A percentile compares a stretch with the other conserved stretches of the same genome.
Evolutionary conservation across 2,329 filamentous ascomycete genomes (phyloP).

Genomic region (Pyricularia sp.): DNA sequence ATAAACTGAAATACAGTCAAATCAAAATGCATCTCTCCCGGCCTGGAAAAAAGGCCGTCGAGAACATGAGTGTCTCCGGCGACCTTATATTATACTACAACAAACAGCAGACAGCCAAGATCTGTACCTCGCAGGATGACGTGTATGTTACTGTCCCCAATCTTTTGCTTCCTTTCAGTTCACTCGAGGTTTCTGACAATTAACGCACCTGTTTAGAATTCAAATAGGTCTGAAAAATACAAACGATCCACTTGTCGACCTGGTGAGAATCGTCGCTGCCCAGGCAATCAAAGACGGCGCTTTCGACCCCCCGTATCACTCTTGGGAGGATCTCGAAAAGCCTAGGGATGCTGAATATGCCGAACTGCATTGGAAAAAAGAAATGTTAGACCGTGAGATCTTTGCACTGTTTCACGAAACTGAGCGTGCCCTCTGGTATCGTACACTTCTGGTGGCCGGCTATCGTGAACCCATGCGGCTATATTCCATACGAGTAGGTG

Average conservation of each 20-base stretch:
- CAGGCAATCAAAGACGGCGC: background rate
- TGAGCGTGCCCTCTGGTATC: background rate
- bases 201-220: background rate
- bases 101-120: background rate
- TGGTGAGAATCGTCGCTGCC: background rate
- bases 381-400: background rate
- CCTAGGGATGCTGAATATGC: background rate
- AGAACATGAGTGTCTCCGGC: background rate
- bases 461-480: background rate
- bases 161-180: background rate
- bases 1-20: background rate
- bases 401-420: background rate
- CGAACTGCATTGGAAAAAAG: background rate
- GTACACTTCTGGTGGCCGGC: slow-evolving; percentile 2
- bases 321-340: background rate
- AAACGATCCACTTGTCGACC: background rate
- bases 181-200: background rate
- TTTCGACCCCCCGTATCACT: background rate
- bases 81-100: background rate
- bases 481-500: background rate
- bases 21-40: background rate
- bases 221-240: background rate
- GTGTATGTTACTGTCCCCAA: background rate
- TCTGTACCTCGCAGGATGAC: background rate
- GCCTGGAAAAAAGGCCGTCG: background rate